Base-by-base conservation (phyloP, 176 grass and related monocot species). In the Phoenix dactylifera region DNA sequence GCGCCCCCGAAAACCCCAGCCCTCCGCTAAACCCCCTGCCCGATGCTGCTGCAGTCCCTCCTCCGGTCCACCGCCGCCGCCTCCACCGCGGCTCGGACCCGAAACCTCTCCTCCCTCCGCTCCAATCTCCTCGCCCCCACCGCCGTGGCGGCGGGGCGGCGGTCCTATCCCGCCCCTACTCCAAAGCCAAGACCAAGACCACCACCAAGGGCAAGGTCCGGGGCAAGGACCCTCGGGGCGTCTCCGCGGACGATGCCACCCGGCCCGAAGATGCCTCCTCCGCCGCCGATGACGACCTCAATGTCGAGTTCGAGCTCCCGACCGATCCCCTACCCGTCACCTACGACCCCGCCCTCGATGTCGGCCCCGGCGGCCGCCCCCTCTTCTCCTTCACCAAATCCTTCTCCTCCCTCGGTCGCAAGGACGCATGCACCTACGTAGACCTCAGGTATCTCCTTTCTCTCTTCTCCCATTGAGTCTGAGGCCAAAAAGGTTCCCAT, bases 311-410 rank as follows among this genome's bases (percentile, higher is more conserved):
- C 56, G 87, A 97, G 62, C 50, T 83, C 56, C 76, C 93, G 17
- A 97, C 78, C 1, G 81, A 79, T 64, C 81, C 93, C 25, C 87
- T 92, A 24, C 93, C 87, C 7, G 77, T 76, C 12, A 70, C 72
- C 20, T 97, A 97, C 54, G 84, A 97, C 5, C 76, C 81, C 3
- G 75, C 82, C 54, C 79, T 97, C 18, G 84, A 97, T 66, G 81
- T 97, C 18, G 93, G 93, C 16, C 84, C 93, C 3, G 64, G 67
- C n/a, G 81, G 87, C 22, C 80, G 84, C 16, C 87, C 84, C 54
- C 93, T 97, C 63, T 97, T 97, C 51, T 57, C 87, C 63, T 85
- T 85, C 63, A 83, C 87, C 25, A 71, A 85, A 22, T 82, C 84
- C 23, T 97, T 97, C 56, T 77, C 72, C 18, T 69, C 76, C 1